Evolutionary conservation across 2,329 filamentous ascomycete genomes (phyloP), one percentile per base, ranked within the genome.

Genomic region (Calonectria hawksworthii): DNA sequence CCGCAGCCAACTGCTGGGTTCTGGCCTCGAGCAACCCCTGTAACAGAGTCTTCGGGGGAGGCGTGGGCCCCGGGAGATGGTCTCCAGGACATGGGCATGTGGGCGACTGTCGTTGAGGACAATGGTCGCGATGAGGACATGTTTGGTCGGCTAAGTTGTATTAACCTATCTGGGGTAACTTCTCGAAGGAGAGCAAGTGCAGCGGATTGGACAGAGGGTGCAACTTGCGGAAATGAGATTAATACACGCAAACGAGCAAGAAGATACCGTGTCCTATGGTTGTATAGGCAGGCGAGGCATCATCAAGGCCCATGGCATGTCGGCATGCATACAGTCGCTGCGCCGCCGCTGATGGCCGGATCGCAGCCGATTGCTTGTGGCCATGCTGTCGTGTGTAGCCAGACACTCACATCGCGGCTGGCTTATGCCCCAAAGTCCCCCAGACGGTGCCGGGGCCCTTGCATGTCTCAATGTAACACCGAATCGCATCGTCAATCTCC

Each of bases 401-500:
- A 61, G 11, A 41, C 56, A 30, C 56, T 41, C 23, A 11, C 52
- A 32, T 50, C 44, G 30, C 28, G 36, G 38, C 67, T 67, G 28
- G 34, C 32, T 71, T 28, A 7, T 47, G 34, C 47, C 56, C 32
- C 52, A 68, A 51, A 54, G 16, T 30, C 68, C 65, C 74, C 44
- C 74, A 70, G 73, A 51, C 18, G n/a, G 70, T n/a, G 61, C 64
- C 66, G 28, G 68, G 50, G 51, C 67, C 72, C 77, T 70, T 70
- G 68, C 54, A 70, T 32, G 56, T 44, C 26, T 72, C 67, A 61
- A 79, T 75, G 79, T 73, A 79, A 76, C 78, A 69, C 72, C 77
- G 74, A 81, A 78, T 79, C 76, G 76, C 77, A 78, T 76, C 73
- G 75, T 76, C 64, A 77, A 81, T 80, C 76, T 79, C 44, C 77